phyloP scores from a whole-genome alignment of 2,329 filamentous ascomycete species.

The Zymoseptoria passerinii region DNA sequence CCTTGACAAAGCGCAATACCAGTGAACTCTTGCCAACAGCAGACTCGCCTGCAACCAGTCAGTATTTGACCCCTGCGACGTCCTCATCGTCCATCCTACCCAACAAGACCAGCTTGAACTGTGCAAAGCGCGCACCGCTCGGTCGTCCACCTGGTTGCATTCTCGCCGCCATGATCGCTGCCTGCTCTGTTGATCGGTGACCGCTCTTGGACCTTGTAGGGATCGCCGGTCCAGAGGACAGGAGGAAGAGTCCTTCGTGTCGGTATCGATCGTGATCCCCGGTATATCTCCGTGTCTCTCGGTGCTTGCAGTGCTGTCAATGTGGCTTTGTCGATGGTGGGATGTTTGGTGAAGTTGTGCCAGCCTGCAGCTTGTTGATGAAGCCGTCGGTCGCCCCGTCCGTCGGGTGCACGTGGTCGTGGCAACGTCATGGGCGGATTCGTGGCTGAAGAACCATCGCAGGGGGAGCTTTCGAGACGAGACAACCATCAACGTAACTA shows the following conservation, averaged over 20 bases:
- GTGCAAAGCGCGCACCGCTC: constrained; percentile 72
- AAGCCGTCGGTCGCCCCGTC: background rate
- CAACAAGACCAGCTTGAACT: constrained; percentile 96
- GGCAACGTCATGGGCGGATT: constrained; percentile 4
- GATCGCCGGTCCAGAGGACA: background rate
- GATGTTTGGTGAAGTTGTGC: background rate
- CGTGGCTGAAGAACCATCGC: background rate
- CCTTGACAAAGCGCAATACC: constrained; percentile 96
- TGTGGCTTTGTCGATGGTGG: background rate
- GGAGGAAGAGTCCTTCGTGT: background rate
- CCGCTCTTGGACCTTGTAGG: background rate
- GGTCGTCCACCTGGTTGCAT: constrained; percentile 61
- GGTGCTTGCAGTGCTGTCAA: background rate
- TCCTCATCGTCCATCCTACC: constrained; percentile 47
- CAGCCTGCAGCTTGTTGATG: background rate
- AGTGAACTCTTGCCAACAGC: constrained; percentile 99
- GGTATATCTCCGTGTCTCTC: background rate
- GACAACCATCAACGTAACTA: background rate
- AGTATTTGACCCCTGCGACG: constrained; percentile 31
- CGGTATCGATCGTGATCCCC: background rate
- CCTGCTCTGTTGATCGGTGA: background rate
- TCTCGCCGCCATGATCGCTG: constrained; percentile 68
- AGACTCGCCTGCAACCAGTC: constrained; percentile 66
- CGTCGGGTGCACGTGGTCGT: background rate
- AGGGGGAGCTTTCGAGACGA: background rate